phyloP scores from a whole-genome alignment of 768 basidiomycete species.

The Daedalea quercina region DNA sequence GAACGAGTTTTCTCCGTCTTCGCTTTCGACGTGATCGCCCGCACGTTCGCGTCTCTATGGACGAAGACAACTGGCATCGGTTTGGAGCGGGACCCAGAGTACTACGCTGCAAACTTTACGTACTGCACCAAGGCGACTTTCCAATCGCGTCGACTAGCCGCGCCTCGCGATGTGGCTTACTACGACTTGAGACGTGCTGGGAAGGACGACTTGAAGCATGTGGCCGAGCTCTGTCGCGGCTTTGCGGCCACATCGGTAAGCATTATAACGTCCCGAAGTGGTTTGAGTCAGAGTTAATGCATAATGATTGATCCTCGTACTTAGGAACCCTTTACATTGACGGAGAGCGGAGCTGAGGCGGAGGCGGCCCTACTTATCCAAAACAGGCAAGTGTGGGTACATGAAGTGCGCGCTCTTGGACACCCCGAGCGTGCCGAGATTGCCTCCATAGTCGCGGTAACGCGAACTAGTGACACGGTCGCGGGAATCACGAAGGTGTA shows the following conservation, averaged over 20 bases:
- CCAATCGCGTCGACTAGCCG: conserved; percentile 3
- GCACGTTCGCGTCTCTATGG: conserved; percentile 45
- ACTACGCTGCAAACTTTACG: conserved; percentile 56
- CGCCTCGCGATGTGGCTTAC: conserved; percentile 18
- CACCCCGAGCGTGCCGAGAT: conserved; percentile 32
- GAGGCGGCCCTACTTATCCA: conserved; percentile 49
- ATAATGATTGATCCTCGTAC: not conserved
- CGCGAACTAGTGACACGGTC: conserved; percentile 49
- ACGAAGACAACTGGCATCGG: conserved; percentile 35
- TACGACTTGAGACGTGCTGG: conserved; percentile 40
- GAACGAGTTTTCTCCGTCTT: conserved; percentile 62
- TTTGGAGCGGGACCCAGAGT: conserved; percentile 31
- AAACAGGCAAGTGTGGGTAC: conserved; percentile 52
- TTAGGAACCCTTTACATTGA: conserved; percentile 52
- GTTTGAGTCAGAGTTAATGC: not conserved
- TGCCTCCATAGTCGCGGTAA: conserved; percentile 64
- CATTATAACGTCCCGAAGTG: no score
- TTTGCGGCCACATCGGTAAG: conserved; percentile 60
- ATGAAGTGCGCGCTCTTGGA: conserved; percentile 31
- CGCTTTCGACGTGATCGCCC: conserved; percentile 40
- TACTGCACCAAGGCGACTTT: conserved; percentile 43
- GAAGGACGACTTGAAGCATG: conserved; percentile 22
- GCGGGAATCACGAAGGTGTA: conserved; percentile 70
- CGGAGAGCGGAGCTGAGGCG: conserved; percentile 29
- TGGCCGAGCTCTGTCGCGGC: conserved; percentile 42